Evolutionary conservation across 208 protist species (phyloP).

Genomic region (Crithidia mellificae): DNA sequence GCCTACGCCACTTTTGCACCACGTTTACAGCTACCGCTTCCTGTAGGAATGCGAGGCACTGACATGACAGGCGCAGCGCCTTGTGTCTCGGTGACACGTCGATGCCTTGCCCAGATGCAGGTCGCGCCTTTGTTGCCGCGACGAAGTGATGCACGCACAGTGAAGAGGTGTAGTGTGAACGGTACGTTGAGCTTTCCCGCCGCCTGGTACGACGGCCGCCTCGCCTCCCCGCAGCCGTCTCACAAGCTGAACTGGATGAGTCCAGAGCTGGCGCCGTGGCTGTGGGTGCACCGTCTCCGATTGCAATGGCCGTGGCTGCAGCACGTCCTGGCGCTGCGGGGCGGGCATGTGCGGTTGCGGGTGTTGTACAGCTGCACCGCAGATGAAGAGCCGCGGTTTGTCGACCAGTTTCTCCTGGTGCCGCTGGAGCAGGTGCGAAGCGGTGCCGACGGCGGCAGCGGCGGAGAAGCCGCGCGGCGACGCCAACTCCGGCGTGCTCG

Average conservation of each 20-base stretch:
- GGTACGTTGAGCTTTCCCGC: background rate
- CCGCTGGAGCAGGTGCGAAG: constrained; percentile 4
- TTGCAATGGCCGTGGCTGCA: constrained; percentile 39
- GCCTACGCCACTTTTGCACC: background rate
- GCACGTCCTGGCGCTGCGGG: constrained; percentile 29
- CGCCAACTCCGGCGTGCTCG: too few species aligned
- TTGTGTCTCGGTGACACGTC: background rate
- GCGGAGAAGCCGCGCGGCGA: too few species aligned
- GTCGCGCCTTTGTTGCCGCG: background rate
- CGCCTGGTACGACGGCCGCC: background rate
- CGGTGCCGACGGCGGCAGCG: background rate
- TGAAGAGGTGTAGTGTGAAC: background rate
- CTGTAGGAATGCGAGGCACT: too few species aligned
- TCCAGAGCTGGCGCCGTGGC: constrained; percentile 26
- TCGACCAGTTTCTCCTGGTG: constrained; percentile 18
- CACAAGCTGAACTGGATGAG: constrained; percentile 12
- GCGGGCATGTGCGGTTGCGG: constrained; percentile 27
- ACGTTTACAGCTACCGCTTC: background rate
- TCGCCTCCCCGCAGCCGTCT: background rate
- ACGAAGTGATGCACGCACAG: background rate
- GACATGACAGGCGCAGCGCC: background rate
- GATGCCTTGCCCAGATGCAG: background rate
- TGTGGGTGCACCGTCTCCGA: constrained; percentile 21
- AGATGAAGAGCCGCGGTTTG: background rate
- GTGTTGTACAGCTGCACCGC: background rate